Conservation (phyloP, 1,284 basidiomycete genomes). For the Austroboletus novae-zelandiae region DNA sequence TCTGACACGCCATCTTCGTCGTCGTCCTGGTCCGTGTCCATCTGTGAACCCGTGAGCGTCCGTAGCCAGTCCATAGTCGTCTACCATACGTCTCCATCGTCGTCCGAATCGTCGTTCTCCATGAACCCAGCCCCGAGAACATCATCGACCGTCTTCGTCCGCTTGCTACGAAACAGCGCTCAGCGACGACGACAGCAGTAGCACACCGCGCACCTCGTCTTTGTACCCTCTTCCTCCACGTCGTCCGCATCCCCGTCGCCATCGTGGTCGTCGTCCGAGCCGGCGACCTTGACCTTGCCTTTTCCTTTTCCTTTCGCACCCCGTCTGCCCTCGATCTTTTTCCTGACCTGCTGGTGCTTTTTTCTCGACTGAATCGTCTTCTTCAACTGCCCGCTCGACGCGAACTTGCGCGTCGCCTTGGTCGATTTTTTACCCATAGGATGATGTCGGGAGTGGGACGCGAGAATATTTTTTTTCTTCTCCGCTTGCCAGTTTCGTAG, state of each 20-base stretch:
- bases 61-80: background rate
- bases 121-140: constrained; percentile 78
- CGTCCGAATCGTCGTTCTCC: constrained; percentile 53
- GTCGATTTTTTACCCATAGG: constrained; percentile 56
- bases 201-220: constrained; percentile 8
- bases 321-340: constrained; percentile 64
- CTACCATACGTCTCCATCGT: constrained; percentile 23
- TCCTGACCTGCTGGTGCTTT: constrained; percentile 72
- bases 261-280: constrained; percentile 40
- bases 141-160: constrained; percentile 76
- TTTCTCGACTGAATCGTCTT: constrained; percentile 78
- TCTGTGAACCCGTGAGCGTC: constrained; percentile 19
- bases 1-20: constrained; percentile 56
- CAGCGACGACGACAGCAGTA: constrained; percentile 2
- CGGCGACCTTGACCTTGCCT: background rate
- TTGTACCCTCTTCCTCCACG: constrained; percentile 23
- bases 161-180: constrained; percentile 36
- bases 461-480: no score
- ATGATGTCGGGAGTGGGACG: background rate
- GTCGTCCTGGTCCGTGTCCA: constrained; percentile 44
- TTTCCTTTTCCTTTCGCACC: constrained; percentile 43
- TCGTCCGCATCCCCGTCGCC: constrained; percentile 40
- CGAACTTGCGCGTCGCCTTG: constrained; percentile 78
- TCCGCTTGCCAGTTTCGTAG: constrained; percentile 13
- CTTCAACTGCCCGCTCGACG: constrained; percentile 82